A percentile compares a stretch with the other conserved stretches of the same genome.
Evolutionary conservation across 805 yeast genomes (phyloP).

Genomic region (Sungouiella thailandica): DNA sequence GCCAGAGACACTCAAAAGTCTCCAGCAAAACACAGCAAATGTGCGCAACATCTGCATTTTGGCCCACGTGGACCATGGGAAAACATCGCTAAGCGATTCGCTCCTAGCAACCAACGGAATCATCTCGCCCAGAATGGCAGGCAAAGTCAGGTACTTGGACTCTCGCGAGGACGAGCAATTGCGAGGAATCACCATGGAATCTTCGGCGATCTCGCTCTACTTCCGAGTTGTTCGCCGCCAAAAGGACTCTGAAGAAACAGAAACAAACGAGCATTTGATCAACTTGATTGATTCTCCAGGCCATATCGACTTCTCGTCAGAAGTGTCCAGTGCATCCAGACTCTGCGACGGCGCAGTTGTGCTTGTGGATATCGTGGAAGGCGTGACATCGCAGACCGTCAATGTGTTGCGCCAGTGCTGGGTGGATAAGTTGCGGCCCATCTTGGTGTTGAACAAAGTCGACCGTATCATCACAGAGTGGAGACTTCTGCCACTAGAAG

Average conservation of each 20-base stretch:
- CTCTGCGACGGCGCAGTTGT: slow-evolving; percentile 96
- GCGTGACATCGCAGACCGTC: slow-evolving; percentile 96
- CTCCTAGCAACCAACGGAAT: slow-evolving; percentile 93
- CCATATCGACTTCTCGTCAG: slow-evolving; percentile 96
- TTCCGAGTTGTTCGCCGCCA: slow-evolving; percentile 57
- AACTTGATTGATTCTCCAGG: slow-evolving; percentile 98
- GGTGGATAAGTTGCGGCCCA: slow-evolving; percentile 85
- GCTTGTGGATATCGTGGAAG: slow-evolving; percentile 94
- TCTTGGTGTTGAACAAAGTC: slow-evolving; percentile 84
- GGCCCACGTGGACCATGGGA: slow-evolving; percentile 99
- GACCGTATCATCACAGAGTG: slow-evolving; percentile 83
- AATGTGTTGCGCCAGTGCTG: slow-evolving; percentile 93
- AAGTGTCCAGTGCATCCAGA: slow-evolving; percentile 93
- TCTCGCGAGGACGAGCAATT: slow-evolving; percentile 93
- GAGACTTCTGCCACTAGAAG: slow-evolving; percentile 77
- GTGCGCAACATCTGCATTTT: slow-evolving; percentile 90
- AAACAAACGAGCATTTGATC: slow-evolving; percentile 72
- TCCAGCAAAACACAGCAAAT: slow-evolving; percentile 65
- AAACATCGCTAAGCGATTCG: slow-evolving; percentile 91
- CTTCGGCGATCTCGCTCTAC: slow-evolving; percentile 90
- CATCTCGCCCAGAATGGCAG: slow-evolving; percentile 91
- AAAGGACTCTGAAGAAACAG: slow-evolving; percentile 27
- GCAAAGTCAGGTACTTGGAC: slow-evolving; percentile 87
- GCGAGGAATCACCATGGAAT: slow-evolving; percentile 97
- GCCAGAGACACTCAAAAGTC: slow-evolving; percentile 54